These are phyloP conservation scores for Colletotrichum sublineola DNA, from an alignment of 2,329 filamentous ascomycete genomes.

Conservation along the genomic window DNA sequence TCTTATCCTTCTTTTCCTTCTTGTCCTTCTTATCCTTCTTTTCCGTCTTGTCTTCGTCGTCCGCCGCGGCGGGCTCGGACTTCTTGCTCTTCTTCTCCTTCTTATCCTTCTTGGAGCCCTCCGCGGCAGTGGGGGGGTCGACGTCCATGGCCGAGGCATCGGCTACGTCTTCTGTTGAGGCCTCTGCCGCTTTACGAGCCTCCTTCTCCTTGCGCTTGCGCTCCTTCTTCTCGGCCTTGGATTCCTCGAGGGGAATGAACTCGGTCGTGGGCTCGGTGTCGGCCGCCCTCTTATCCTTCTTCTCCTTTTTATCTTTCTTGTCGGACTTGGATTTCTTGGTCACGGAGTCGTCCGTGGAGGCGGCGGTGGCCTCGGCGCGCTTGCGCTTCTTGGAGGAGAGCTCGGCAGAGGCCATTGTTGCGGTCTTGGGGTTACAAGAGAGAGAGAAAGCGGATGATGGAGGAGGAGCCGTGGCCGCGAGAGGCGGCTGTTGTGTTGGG, in stretches of 20 bases:
- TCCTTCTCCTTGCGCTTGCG: slow-evolving; percentile 48
- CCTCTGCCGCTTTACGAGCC: slow-evolving; percentile 36
- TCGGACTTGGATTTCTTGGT: slow-evolving; percentile 47
- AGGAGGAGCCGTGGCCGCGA: neutral
- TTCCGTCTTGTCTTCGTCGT: slow-evolving; percentile 42
- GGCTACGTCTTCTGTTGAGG: slow-evolving; percentile 10
- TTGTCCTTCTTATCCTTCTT: slow-evolving; percentile 49
- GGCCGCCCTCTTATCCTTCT: slow-evolving; percentile 42
- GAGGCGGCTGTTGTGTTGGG: neutral
- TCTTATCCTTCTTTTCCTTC: slow-evolving; percentile 46
- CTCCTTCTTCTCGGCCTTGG: slow-evolving; percentile 47
- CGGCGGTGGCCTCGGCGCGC: slow-evolving; percentile 42
- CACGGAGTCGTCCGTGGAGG: slow-evolving; percentile 33
- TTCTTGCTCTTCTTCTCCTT: slow-evolving; percentile 49
- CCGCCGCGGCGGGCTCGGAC: slow-evolving; percentile 14
- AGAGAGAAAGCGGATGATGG: neutral
- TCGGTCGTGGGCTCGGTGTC: slow-evolving; percentile 18
- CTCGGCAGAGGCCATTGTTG: slow-evolving; percentile 33
- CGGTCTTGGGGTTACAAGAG: neutral
- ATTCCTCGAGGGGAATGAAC: slow-evolving; percentile 39
- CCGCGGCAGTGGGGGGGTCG: slow-evolving; percentile 29
- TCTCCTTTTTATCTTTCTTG: slow-evolving; percentile 44
- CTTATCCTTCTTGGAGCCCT: slow-evolving; percentile 42
- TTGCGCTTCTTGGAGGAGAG: slow-evolving; percentile 47
- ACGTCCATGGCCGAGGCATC: slow-evolving; percentile 37